phyloP scores from a whole-genome alignment of 2,329 filamentous ascomycete species.

The Fusarium equiseti region DNA sequence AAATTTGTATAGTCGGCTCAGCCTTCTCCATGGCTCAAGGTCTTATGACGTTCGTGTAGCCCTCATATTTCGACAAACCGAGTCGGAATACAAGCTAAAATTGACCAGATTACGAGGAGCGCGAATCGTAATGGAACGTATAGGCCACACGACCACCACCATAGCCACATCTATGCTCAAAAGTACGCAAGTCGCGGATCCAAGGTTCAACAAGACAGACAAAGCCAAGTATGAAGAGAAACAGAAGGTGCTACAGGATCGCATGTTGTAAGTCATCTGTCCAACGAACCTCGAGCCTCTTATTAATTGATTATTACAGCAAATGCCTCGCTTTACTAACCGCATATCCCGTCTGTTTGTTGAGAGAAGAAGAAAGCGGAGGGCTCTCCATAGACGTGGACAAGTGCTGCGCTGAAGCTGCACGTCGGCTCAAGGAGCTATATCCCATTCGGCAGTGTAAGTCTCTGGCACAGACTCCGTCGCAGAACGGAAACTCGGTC shows the following conservation, averaged over 20 bases:
- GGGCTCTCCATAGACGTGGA: background rate
- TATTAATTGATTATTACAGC: background rate
- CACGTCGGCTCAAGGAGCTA: background rate
- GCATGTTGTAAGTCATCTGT: background rate
- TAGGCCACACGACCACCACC: background rate
- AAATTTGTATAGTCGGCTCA: background rate
- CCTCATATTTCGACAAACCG: background rate
- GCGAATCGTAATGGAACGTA: constrained; percentile 1
- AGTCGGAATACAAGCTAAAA: background rate
- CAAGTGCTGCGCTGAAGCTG: background rate
- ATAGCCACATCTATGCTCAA: background rate
- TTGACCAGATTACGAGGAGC: background rate
- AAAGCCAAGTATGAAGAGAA: background rate
- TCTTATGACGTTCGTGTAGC: background rate
- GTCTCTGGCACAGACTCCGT: too few relatives aligned
- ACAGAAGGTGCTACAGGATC: background rate
- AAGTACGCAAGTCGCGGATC: background rate
- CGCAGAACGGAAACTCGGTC: accelerated
- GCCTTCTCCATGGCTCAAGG: background rate
- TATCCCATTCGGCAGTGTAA: too few relatives aligned
- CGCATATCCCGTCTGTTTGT: background rate
- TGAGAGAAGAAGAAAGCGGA: background rate
- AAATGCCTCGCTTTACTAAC: background rate
- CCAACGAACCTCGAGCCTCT: background rate
- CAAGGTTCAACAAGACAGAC: accelerated